phyloP scores from a whole-genome alignment of 257 asterid species.

The Leonotis leonurus region DNA sequence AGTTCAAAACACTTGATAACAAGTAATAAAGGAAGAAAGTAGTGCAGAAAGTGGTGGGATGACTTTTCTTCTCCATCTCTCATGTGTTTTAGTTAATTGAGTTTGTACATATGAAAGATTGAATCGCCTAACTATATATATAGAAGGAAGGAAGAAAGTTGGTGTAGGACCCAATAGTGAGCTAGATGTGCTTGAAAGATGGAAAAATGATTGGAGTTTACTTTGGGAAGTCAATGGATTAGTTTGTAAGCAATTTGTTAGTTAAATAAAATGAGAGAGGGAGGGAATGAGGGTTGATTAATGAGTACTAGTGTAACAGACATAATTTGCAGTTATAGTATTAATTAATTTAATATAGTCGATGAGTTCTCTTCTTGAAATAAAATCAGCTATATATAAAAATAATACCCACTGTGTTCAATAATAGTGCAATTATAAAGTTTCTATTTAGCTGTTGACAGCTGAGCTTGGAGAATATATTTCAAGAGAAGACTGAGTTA shows the following conservation, averaged over 20 bases:
- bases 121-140: neutral
- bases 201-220: neutral
- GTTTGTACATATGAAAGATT: neutral
- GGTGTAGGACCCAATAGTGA: neutral
- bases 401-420: too few relatives aligned
- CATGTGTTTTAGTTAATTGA: neutral
- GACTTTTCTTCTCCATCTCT: slow-evolving; percentile 11
- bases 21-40: neutral
- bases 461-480: neutral
- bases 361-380: too few relatives aligned
- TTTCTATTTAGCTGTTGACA: neutral
- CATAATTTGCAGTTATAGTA: neutral
- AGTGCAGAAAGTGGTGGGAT: neutral
- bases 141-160: neutral
- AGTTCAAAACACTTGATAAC: neutral
- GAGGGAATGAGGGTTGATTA: too few relatives aligned
- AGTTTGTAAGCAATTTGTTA: neutral
- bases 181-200: neutral
- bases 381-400: too few relatives aligned
- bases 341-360: neutral
- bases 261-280: neutral
- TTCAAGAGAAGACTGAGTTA: neutral
- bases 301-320: neutral
- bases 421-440: too few relatives aligned
- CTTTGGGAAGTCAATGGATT: slow-evolving; percentile 6